Evolutionary conservation across 495 filamentous ascomycete genomes (phyloP).

Genomic region (Copromyces sp.): DNA sequence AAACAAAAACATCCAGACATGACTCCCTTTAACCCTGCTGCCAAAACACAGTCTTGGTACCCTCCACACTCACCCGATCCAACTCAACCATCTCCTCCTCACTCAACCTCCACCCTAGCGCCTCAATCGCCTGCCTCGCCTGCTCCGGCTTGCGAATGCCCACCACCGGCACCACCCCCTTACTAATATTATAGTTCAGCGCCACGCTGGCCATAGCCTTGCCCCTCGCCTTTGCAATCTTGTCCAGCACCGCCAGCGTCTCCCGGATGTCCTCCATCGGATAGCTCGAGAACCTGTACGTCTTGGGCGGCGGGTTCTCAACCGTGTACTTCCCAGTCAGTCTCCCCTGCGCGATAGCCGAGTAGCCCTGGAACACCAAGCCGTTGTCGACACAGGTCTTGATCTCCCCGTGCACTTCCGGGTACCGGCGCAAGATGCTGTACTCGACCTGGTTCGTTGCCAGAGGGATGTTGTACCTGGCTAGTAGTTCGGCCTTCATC

Average conservation of each 20-base stretch:
- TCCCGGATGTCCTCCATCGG: constrained; percentile 2
- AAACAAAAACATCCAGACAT: background rate
- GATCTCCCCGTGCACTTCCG: background rate
- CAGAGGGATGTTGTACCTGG: background rate
- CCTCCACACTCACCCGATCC: constrained; percentile 5
- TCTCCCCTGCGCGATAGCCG: constrained; percentile 10
- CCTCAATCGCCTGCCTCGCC: background rate
- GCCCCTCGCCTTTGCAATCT: constrained; percentile 16
- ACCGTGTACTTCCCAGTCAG: constrained; percentile 25
- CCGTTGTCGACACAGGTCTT: background rate
- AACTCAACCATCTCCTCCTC: background rate
- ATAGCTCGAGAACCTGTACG: constrained; percentile 4
- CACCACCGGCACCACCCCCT: background rate
- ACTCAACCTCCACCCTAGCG: background rate
- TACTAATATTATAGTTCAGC: constrained; percentile 30
- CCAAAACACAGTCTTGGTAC: constrained; percentile 1
- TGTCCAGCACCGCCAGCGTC: constrained; percentile 11
- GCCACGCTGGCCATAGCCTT: constrained; percentile 27
- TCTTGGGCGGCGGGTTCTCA: constrained; percentile 28
- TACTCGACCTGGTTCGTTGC: constrained; percentile 6
- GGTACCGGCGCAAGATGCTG: constrained; percentile 1
- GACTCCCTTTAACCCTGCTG: too few species aligned
- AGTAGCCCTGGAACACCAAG: constrained; percentile 9
- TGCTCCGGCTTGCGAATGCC: background rate
- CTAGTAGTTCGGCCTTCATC: constrained; percentile 12